Base-by-base conservation (phyloP, 148 eudicot genomes). In the Rhododendron ovatum region DNA sequence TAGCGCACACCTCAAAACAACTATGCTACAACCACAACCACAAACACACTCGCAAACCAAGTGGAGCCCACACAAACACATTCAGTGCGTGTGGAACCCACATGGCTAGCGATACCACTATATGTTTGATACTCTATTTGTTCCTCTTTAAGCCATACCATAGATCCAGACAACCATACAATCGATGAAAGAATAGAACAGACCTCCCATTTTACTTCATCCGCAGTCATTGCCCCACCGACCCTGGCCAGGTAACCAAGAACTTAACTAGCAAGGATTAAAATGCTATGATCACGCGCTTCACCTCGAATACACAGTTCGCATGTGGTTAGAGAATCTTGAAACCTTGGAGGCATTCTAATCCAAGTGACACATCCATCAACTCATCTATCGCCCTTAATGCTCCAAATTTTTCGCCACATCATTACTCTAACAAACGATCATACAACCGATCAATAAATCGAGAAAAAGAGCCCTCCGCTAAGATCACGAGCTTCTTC, bases 191-290 rank as follows among this genome's bases (percentile, higher is more conserved):
- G 55, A 41, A 80, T 15, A 83, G 35, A n/a, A n/a, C 77, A 45
- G 81, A 97, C 99, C 95, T 94, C 96, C 81, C 92, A 91, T 88
- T 97, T 98, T 86, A 97, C 95, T 91, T 97, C 99, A 91, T 95
- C 98, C 5, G 98, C 98, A 22, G 99, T 94, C 98, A 93, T 93
- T 85, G 99, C 98, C 81, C 99, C 98, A 86, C 99, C 98, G 80
- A 91, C 91, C 89, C 95, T 90, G 80, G 98, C 99, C 75, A 97
- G 89, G 86, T 95, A 98, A 69, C 99, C 99, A 87, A 95, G 91
- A 86, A 97, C 98, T 91, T 91, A 92, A 89, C 99, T 97, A 11
- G 98, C 95, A 89, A 94, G 94, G 78, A 93, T 86, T 83, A 97
- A 88, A 73, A 94, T 92, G 80, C 95, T 98, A 84, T 93, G 93